Evolutionary conservation across 345 rosid species (phyloP).

Genomic region (Lagerstroemia speciosa): DNA sequence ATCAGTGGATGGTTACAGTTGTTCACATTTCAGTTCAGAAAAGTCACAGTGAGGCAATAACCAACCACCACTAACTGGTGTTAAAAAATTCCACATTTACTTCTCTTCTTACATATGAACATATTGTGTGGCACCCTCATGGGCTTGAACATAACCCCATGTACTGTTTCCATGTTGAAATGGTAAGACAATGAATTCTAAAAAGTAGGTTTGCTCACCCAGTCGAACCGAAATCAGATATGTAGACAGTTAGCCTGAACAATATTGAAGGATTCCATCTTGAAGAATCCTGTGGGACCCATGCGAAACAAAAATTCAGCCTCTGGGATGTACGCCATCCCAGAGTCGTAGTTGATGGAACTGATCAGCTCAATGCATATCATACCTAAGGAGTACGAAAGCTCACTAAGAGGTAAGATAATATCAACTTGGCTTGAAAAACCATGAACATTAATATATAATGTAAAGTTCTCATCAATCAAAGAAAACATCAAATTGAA

Average conservation of each 20-base stretch:
- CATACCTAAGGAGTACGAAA: slow-evolving; percentile 46
- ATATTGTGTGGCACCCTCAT: too few species aligned
- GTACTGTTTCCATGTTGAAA: too few species aligned
- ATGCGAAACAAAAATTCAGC: slow-evolving; percentile 85
- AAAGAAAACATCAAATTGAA: too few species aligned
- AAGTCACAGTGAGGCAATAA: not conserved
- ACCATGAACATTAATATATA: too few species aligned
- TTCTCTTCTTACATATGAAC: not conserved
- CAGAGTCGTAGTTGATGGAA: slow-evolving; percentile 84
- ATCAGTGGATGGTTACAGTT: not conserved
- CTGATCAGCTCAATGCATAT: slow-evolving; percentile 78
- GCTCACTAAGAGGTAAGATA: not conserved
- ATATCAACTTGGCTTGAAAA: not conserved
- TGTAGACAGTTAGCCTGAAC: not conserved
- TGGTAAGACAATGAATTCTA: too few species aligned
- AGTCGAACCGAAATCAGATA: not conserved
- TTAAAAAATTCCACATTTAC: not conserved
- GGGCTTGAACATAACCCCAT: too few species aligned
- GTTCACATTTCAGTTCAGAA: not conserved
- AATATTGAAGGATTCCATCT: slow-evolving; percentile 34
- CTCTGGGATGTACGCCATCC: slow-evolving; percentile 95
- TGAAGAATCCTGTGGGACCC: slow-evolving; percentile 83
- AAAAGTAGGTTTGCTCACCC: not conserved
- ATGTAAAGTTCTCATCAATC: too few species aligned
- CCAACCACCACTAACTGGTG: not conserved